phyloP scores from a whole-genome alignment of 164 flowering plant species.

The Houttuynia cordata region DNA sequence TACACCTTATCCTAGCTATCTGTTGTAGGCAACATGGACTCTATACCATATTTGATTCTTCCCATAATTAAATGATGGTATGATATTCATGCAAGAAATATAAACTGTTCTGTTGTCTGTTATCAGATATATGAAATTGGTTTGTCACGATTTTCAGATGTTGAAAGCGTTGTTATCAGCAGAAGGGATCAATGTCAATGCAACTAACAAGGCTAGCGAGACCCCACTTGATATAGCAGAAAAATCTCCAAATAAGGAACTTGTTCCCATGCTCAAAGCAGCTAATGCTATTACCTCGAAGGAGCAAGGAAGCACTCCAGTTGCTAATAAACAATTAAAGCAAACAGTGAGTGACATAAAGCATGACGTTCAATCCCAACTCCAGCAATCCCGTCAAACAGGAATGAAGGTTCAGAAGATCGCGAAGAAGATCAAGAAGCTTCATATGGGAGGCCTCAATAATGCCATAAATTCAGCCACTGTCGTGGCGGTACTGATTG shows the following conservation, averaged over 20 bases:
- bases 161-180: constrained; percentile 38
- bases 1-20: no score
- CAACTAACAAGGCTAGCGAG: constrained; percentile 61
- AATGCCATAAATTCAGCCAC: constrained; percentile 91
- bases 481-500: constrained; percentile 94
- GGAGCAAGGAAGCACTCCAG: constrained; percentile 50
- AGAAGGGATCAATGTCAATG: constrained; percentile 51
- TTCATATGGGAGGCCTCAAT: constrained; percentile 81
- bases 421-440: constrained; percentile 67
- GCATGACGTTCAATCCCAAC: constrained; percentile 85
- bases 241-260: constrained; percentile 36
- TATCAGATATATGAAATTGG: no score
- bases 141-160: constrained; percentile 33
- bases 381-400: constrained; percentile 75
- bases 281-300: constrained; percentile 54
- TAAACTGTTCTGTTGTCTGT: no score
- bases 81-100: no score
- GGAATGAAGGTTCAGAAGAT: constrained; percentile 65
- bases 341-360: constrained; percentile 95
- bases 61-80: no score
- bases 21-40: no score
- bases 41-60: no score
- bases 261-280: constrained; percentile 37
- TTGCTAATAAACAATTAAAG: constrained; percentile 50
- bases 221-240: constrained; percentile 82